Evolutionary conservation across 768 basidiomycete species (phyloP).

Genomic region (Lentinula edodes): DNA sequence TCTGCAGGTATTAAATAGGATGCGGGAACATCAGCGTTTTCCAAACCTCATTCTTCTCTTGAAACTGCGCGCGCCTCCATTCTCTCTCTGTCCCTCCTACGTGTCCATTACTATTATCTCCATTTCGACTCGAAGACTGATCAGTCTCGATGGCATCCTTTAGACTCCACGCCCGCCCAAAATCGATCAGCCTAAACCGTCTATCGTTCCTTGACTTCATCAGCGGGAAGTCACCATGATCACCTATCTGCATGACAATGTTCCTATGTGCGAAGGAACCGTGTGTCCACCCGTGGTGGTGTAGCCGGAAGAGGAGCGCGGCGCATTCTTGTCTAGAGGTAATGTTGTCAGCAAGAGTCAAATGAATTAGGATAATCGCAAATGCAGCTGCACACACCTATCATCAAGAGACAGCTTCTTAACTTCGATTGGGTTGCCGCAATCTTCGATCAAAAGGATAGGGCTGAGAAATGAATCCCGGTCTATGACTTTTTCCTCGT

Average conservation of each 20-base stretch:
- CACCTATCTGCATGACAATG: slow-evolving; percentile 29
- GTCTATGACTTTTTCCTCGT: neutral
- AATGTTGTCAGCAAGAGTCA: neutral
- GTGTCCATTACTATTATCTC: neutral
- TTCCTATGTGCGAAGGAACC: slow-evolving; percentile 30
- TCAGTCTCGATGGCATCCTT: neutral
- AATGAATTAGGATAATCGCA: neutral
- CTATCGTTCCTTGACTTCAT: neutral
- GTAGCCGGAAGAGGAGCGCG: slow-evolving; percentile 30
- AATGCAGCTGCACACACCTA: slow-evolving; percentile 14
- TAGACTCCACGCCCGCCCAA: neutral
- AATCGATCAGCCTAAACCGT: neutral
- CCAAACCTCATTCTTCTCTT: too few relatives aligned
- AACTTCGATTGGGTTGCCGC: slow-evolving; percentile 25
- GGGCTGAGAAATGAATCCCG: slow-evolving; percentile 25
- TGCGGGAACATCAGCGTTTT: too few relatives aligned
- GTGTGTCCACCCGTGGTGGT: slow-evolving; percentile 29
- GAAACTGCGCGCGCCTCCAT: too few relatives aligned
- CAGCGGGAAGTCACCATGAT: neutral
- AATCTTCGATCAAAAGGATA: slow-evolving; percentile 40
- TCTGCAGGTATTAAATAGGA: too few relatives aligned
- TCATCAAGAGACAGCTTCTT: slow-evolving; percentile 29
- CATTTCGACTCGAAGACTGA: neutral
- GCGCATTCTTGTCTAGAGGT: slow-evolving; percentile 31
- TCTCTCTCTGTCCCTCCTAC: too few relatives aligned